Base-by-base conservation (phyloP, 768 basidiomycete genomes). In the Serpula lacrymans region DNA sequence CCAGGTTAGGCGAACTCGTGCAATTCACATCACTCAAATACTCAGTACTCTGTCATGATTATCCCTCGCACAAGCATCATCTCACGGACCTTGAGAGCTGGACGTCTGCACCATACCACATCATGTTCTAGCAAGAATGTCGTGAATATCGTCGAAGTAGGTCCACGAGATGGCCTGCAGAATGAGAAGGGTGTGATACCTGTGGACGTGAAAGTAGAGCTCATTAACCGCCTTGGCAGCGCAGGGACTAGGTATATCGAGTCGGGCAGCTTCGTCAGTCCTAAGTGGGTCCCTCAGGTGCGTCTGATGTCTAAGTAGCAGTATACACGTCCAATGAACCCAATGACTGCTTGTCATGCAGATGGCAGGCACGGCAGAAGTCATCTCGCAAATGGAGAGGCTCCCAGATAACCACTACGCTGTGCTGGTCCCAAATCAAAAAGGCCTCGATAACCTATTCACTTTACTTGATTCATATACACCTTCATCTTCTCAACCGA, bases 271-370 rank as follows among this genome's bases (percentile, higher is more conserved):
- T 92, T 95, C 56, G 92, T 94, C 43, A 88, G 88, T 59, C 87
- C 88, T 0, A 92, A 91, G 62, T 90, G 90, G 86, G 86, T 94
- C 18, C 92, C 91, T 0, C 92, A 94, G 77, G 92, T 81, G 46
- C 36, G 70, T 60, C 17, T 14, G 10, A 22, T 21, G 14, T 14
- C 12, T 13, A 4, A 37, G 1, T 10, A 46, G 17, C 10, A 21
- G 16, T 30, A 23, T 32, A 18, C 25, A 32, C n/a, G 34, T 39
- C 14, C 22, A 40, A 29, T 21, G 14, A n/a, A 12, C 31, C 18
- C 23, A 6, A 23, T 14, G 18, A 34, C 2, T 4, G 22, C 11
- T 23, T 24, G 4, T 34, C 20, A 16, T 31, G 13, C 47, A 95
- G 89, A 92, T 95, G 90, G 88, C 82, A 12, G 88, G 88, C 16